A percentile compares a stretch with the other conserved stretches of the same genome.
These are phyloP conservation scores for Lactarius psammicola DNA, from an alignment of 768 basidiomycete genomes.

Conservation along the genomic window DNA sequence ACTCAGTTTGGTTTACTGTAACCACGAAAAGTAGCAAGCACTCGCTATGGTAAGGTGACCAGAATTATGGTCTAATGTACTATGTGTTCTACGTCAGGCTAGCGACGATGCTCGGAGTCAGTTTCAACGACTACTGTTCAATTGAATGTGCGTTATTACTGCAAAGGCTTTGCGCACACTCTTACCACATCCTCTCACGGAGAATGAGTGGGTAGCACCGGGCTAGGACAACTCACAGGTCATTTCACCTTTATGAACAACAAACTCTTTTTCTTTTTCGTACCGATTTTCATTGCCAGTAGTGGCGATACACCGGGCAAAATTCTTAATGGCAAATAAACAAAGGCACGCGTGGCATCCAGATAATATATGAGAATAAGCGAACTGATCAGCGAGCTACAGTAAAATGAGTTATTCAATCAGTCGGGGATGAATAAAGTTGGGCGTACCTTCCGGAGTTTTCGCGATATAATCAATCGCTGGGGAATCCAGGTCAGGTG, in stretches of 20 bases:
- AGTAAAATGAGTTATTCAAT: conserved; percentile 2
- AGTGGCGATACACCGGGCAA: not conserved
- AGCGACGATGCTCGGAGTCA: too few species aligned
- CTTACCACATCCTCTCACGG: not conserved
- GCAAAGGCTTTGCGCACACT: not conserved
- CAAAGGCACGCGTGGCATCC: conserved; percentile 6
- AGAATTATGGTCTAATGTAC: not conserved
- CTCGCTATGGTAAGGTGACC: not conserved
- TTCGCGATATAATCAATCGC: conserved; percentile 95
- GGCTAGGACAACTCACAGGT: not conserved
- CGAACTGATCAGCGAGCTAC: conserved; percentile 20
- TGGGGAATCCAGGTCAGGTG: conserved; percentile 35
- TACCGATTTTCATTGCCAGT: not conserved
- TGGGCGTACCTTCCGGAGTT: conserved; percentile 73
- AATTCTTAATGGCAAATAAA: conserved; percentile 6
- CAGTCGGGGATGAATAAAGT: not conserved
- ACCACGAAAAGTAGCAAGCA: too few species aligned
- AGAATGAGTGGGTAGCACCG: not conserved
- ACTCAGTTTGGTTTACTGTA: not conserved
- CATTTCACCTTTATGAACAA: not conserved
- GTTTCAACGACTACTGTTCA: not conserved
- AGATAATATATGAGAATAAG: conserved; percentile 3
- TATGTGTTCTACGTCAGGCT: not conserved
- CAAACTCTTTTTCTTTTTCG: not conserved
- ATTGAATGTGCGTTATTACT: not conserved